A percentile compares a stretch with the other conserved stretches of the same genome.
Evolutionary conservation across 1,284 basidiomycete species (phyloP).

Genomic region (Heterobasidion irregulare): DNA sequence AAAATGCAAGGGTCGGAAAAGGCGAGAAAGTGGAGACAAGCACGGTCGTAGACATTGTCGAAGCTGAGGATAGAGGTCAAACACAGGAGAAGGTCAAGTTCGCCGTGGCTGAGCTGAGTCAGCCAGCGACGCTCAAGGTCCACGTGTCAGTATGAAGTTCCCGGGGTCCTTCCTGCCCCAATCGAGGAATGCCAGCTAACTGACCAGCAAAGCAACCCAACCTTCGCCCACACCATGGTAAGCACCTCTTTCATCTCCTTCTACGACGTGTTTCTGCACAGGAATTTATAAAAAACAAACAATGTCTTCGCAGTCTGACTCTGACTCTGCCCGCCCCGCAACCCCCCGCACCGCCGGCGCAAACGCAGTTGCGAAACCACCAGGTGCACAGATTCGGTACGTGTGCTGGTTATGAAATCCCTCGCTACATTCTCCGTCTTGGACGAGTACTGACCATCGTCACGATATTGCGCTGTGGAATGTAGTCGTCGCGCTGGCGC

Average conservation of each 20-base stretch:
- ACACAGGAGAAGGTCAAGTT: background rate
- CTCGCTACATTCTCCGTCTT: conserved; percentile 1
- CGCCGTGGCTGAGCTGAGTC: background rate
- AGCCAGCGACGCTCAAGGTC: background rate
- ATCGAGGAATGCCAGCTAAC: conserved; percentile 1
- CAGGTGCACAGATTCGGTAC: conserved; percentile 73
- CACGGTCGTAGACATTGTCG: conserved; percentile 38
- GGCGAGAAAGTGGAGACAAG: conserved; percentile 72
- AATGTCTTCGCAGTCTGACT: conserved; percentile 24
- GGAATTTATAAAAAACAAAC: background rate
- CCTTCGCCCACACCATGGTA: conserved; percentile 8
- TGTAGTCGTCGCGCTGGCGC: conserved; percentile 70
- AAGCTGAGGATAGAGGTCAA: background rate
- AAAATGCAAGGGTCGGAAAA: conserved; percentile 64
- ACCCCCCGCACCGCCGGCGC: conserved; percentile 15
- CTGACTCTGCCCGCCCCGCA: conserved; percentile 20
- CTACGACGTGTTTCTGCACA: background rate
- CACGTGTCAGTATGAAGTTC: background rate
- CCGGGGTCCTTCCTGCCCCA: background rate
- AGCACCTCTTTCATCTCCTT: background rate
- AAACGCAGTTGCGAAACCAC: conserved; percentile 55
- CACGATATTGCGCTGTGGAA: background rate
- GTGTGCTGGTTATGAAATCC: conserved; percentile 16
- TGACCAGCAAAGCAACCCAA: conserved; percentile 1
- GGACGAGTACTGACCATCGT: background rate